Evolutionary conservation across 2,329 filamentous ascomycete genomes (phyloP), one percentile per base, ranked within the genome.

Genomic region (Aspergillus flavus): DNA sequence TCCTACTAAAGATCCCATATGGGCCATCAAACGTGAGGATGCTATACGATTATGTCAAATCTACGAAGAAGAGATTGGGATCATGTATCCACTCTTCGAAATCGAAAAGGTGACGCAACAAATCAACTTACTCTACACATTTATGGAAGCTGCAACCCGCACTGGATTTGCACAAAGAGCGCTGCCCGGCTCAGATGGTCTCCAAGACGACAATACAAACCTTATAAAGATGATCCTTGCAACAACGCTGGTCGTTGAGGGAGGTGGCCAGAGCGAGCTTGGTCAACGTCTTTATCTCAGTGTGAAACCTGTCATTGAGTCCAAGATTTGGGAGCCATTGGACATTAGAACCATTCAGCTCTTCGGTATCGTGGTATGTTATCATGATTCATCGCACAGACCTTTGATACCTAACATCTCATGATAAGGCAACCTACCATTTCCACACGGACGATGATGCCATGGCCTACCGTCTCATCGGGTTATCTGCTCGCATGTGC

Each of bases 51-150:
- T 97, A 16, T 92, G 92, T 68, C 84, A 87, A 16, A 82, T 96
- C 0, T 94, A 95, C 73, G 91, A 96, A 68, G 93, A 97, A 71
- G 94, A 97, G 75, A 89, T 96, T 71, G 92, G 92, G 50, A 86
- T 94, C 71, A 96, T 97, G 92, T 97, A 96, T 75, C 94, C 94
- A 0, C 86, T 97, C 4, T 77, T 96, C 54, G 86, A 92, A 68
- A 90, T 96, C 41, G 86, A 91, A 48, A 84, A 84, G 48, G 81
- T 96, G 45, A 88, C 91, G 43, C 81, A 83, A 6, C 91, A 96
- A 74, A 89, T 89, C 7, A 88, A 86, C 65, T 84, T 85, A 63
- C 80, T 97, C 1, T 89, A 89, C 61, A 83, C 86, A 0, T 95
- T 92, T 75, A 88, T 95, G 73, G 91, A 93, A 68, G 86, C 88